Evolutionary conservation across 73 alveolate species (phyloP).

Genomic region (Paramecium pentaurelia): DNA sequence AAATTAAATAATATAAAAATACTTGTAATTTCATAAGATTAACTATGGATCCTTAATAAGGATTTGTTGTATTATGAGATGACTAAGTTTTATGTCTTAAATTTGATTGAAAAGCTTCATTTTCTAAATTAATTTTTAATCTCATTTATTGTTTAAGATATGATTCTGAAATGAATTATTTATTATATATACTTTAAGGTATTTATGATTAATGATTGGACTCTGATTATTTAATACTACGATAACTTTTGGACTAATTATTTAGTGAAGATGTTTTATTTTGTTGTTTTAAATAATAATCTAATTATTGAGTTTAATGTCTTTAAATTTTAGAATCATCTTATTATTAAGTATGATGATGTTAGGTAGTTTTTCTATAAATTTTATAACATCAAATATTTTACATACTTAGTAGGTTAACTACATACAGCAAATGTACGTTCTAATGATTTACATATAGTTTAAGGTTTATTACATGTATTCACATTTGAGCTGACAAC

Average conservation of each 20-base stretch:
- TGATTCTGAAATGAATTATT: not conserved
- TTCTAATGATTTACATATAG: slow-evolving; percentile 15
- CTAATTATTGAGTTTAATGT: not conserved
- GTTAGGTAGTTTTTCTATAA: not conserved
- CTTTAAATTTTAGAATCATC: not conserved
- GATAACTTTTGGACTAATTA: not conserved
- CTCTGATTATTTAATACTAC: not conserved
- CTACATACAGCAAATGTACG: not conserved
- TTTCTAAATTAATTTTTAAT: not conserved
- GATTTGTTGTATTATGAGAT: not conserved
- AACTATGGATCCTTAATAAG: not conserved
- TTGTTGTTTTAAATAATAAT: slow-evolving; percentile 23
- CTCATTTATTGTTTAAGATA: not conserved
- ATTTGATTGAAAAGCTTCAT: not conserved
- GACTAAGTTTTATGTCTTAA: slow-evolving; percentile 16
- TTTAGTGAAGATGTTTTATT: not conserved
- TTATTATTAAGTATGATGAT: not conserved
- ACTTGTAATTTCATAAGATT: not conserved
- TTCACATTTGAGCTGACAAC: not conserved
- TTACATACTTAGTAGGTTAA: not conserved
- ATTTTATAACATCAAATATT: not conserved
- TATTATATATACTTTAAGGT: not conserved
- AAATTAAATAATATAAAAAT: not conserved
- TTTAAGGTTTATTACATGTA: not conserved
- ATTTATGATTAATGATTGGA: not conserved